These are phyloP conservation scores for Silene uniflora DNA, from an alignment of 148 eudicot genomes.

Conservation along the genomic window DNA sequence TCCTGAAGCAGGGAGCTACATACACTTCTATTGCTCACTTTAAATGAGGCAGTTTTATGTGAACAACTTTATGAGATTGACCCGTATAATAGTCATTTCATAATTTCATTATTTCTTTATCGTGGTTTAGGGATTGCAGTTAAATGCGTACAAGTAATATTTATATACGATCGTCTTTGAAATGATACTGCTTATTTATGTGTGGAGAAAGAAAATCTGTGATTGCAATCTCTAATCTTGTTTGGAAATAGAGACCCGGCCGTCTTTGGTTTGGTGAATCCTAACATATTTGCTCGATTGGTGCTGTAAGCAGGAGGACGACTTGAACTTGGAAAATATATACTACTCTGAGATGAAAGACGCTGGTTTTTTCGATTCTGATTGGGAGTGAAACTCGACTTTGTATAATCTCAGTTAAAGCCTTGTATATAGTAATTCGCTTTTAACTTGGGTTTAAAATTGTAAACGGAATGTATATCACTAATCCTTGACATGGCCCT, in stretches of 20 bases:
- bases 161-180: not conserved
- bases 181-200: too few species aligned
- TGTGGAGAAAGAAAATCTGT: not conserved
- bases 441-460: not conserved
- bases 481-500: not conserved
- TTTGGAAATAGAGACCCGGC: not conserved
- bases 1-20: not conserved
- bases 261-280: not conserved
- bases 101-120: not conserved
- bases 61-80: not conserved
- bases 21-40: too few species aligned
- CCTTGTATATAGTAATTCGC: slow-evolving; percentile 33
- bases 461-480: slow-evolving; percentile 11
- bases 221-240: not conserved
- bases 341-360: slow-evolving; percentile 85
- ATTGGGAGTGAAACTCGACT: slow-evolving; percentile 42
- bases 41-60: not conserved
- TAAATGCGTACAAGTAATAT: not conserved
- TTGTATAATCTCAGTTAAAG: slow-evolving; percentile 5
- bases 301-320: slow-evolving; percentile 48
- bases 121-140: not conserved
- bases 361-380: slow-evolving; percentile 70
- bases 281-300: slow-evolving; percentile 3
- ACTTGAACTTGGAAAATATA: slow-evolving; percentile 56
- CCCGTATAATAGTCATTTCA: not conserved